Evolutionary conservation across 768 basidiomycete genomes (phyloP).

Genomic region (Omphalotus guepiniiformis): DNA sequence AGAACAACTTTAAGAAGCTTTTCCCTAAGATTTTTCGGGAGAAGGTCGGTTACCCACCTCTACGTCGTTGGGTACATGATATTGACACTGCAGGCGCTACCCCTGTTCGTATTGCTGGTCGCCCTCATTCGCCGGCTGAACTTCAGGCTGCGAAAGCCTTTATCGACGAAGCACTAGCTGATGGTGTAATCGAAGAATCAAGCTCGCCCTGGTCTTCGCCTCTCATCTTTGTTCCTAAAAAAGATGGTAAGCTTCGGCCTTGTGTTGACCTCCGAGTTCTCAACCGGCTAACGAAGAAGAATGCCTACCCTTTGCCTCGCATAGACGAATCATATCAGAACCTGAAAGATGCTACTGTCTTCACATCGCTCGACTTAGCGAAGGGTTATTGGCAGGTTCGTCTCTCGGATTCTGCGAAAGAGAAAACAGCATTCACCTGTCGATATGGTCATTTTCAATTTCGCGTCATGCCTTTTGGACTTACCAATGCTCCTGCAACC

Average conservation of each 20-base stretch:
- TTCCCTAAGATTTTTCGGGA: constrained; percentile 1
- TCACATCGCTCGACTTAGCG: constrained; percentile 28
- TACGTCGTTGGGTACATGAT: not conserved
- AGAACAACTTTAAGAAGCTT: not conserved
- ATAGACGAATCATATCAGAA: constrained; percentile 12
- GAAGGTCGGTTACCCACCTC: constrained; percentile 1
- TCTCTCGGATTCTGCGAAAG: constrained; percentile 29
- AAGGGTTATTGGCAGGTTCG: constrained; percentile 30
- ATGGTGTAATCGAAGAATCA: not conserved
- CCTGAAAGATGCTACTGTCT: constrained; percentile 16
- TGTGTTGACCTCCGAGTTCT: constrained; percentile 3
- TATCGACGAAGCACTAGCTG: not conserved
- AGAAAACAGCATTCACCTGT: constrained; percentile 32
- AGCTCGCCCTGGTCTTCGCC: constrained; percentile 4
- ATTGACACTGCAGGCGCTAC: constrained; percentile 4
- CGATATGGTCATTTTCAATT: constrained; percentile 32
- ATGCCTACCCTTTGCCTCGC: constrained; percentile 10
- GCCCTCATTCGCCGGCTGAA: constrained; percentile 1
- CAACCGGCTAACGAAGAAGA: not conserved
- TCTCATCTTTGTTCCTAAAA: not conserved
- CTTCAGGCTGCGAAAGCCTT: constrained; percentile 2
- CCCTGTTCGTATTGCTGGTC: constrained; percentile 1
- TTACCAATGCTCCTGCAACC: constrained; percentile 18
- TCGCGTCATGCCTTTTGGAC: constrained; percentile 27
- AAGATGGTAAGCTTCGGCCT: not conserved